phyloP scores from a whole-genome alignment of 805 yeast genomes.

The Yamadazyma insecticola region DNA sequence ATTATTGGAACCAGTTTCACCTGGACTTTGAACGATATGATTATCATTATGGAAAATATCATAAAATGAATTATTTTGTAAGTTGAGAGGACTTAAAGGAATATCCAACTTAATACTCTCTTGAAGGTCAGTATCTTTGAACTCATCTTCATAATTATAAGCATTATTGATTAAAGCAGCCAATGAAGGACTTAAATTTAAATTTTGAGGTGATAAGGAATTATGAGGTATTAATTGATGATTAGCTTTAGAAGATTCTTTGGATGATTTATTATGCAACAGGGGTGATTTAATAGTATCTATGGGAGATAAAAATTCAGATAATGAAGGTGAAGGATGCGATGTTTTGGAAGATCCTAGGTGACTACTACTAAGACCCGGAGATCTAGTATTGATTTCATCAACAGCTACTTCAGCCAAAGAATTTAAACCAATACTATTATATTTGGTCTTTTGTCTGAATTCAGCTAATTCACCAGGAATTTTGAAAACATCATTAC shows the following conservation, averaged over 20 bases:
- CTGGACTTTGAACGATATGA: background rate
- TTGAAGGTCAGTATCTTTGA: slow-evolving; percentile 9
- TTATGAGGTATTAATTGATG: slow-evolving; percentile 1
- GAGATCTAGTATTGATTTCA: slow-evolving; percentile 17
- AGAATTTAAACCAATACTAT: slow-evolving; percentile 18
- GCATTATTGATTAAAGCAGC: slow-evolving; percentile 34
- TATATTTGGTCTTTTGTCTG: slow-evolving; percentile 1
- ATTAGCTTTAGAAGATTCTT: background rate
- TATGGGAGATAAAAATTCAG: slow-evolving; percentile 9
- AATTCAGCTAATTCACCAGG: slow-evolving; percentile 1
- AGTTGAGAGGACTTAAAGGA: slow-evolving; percentile 25
- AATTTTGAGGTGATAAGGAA: slow-evolving; percentile 9
- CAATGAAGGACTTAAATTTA: slow-evolving; percentile 33
- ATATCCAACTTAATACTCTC: slow-evolving; percentile 14
- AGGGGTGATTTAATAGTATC: too few species aligned
- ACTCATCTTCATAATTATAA: slow-evolving; percentile 21
- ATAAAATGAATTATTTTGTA: slow-evolving; percentile 5
- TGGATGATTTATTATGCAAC: slow-evolving; percentile 2
- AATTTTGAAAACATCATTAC: background rate
- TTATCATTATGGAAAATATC: slow-evolving; percentile 5
- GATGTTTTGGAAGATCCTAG: too few species aligned
- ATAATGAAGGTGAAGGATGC: slow-evolving; percentile 9
- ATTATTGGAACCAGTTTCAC: too few species aligned
- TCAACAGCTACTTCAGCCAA: slow-evolving; percentile 34
- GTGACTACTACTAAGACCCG: slow-evolving; percentile 6